Conservation (phyloP, 805 yeast species). For the Hanseniaspora clermontiae region DNA sequence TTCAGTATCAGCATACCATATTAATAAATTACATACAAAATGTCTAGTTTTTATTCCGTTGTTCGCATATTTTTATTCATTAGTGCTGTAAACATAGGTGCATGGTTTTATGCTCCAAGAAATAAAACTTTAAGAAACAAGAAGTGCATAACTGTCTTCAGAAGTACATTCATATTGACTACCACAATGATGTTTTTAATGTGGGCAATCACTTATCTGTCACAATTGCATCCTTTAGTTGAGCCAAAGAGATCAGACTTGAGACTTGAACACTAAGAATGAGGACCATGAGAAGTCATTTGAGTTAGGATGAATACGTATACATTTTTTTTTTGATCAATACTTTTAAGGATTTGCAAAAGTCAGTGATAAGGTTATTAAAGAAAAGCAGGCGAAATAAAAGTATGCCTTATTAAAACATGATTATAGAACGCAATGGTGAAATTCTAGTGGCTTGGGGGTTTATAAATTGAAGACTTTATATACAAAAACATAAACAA, state of each 20-base stretch:
- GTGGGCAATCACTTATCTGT: constrained; percentile 87
- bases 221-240: constrained; percentile 80
- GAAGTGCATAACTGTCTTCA: constrained; percentile 55
- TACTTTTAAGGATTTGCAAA: no score
- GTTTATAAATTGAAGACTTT: no score
- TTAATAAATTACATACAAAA: not conserved
- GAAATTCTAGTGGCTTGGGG: no score
- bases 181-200: constrained; percentile 67
- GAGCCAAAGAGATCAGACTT: constrained; percentile 81
- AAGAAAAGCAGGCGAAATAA: no score
- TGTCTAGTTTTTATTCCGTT: constrained; percentile 45
- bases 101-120: constrained; percentile 82
- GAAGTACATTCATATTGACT: constrained; percentile 56
- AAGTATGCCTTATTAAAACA: no score
- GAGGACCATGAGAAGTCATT: no score
- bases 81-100: constrained; percentile 44
- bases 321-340: no score
- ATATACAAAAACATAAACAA: no score
- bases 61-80: constrained; percentile 49
- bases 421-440: no score
- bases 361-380: no score
- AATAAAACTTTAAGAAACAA: constrained; percentile 22
- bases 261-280: constrained; percentile 59
- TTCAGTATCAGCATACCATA: not conserved
- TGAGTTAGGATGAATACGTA: not conserved